Percentiles rank a stretch among this genome's conserved stretches.
Conservation (phyloP, 768 basidiomycete genomes). For the Mycena capillaripes region DNA sequence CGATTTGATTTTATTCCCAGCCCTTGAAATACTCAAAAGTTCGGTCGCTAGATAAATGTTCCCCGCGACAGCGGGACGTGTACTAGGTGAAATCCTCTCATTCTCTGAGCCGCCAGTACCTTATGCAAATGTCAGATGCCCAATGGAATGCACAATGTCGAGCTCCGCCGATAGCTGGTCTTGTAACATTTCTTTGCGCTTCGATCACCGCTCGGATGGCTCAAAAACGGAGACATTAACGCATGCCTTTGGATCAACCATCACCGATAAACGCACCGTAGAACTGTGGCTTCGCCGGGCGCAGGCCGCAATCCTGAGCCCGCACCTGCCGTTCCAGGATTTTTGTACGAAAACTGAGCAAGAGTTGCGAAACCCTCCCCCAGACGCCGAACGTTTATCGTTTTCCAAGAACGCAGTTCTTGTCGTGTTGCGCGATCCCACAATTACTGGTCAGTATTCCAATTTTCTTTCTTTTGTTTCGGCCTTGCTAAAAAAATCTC, state of each 20-base stretch:
- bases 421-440: constrained; percentile 59
- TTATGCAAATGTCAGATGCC: constrained; percentile 54
- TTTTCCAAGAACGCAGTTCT: constrained; percentile 69
- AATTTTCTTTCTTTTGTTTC: too few species aligned
- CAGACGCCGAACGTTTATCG: constrained; percentile 27
- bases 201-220: constrained; percentile 42
- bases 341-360: constrained; percentile 44
- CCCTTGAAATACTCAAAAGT: background rate
- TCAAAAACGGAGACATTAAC: constrained; percentile 6
- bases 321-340: constrained; percentile 44
- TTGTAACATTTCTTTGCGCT: constrained; percentile 59
- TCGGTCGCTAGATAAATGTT: constrained; percentile 62
- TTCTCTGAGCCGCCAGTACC: background rate
- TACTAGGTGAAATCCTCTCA: constrained; percentile 55
- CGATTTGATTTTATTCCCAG: background rate
- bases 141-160: constrained; percentile 67
- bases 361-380: constrained; percentile 37
- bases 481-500: background rate
- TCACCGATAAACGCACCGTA: constrained; percentile 58
- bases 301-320: constrained; percentile 70
- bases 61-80: constrained; percentile 75
- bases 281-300: constrained; percentile 71
- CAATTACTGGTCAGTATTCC: constrained; percentile 46
- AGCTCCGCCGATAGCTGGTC: constrained; percentile 54
- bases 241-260: constrained; percentile 55